Evolutionary conservation across 2,329 filamentous ascomycete genomes (phyloP), one percentile per base, ranked within the genome.

Genomic region (Dryadomyces quercus-mongolicae): DNA sequence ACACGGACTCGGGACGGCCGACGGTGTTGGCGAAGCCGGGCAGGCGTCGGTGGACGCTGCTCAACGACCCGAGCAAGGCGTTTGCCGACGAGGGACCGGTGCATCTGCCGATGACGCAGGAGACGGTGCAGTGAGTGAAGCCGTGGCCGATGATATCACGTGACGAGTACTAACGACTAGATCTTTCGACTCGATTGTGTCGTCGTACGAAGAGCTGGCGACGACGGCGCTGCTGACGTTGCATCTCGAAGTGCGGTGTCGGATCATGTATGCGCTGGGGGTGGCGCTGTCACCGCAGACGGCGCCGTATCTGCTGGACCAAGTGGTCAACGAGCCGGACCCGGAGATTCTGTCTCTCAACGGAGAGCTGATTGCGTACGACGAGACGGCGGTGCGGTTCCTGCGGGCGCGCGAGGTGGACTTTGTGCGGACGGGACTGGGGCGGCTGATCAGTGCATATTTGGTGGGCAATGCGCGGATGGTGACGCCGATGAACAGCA

Each of bases 211-310:
- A 57, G 80, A 88, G 58, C 82, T 98, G 42, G 87, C 87, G 25
- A 77, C 79, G 18, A 89, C 83, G 2, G 83, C 91, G 45, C 79
- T 97, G 2, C 75, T 94, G 25, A 95, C 89, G 0, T 73, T 98
- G 3, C 91, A 97, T 65, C 81, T 94, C 67, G 90, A 96, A 67
- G 81, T 94, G 50, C 85, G 93, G 49, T 89, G 86, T 64, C 88
- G 89, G 51, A 84, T 94, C 60, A 80, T 95, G 42, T 82, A 91
- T 65, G 89, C 91, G 59, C 77, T 98, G 44, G 69, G 74, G 67
- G 78, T 72, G 57, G 82, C 76, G 55, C 75, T 77, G 61, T 89
- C 76, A 51, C 82, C 73, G 59, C 76, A 70, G 64, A 78, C 70
- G 62, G 80, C 75, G 12, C 80, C 81, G 0, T 85, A 84, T 67